Evolutionary conservation across 2,329 filamentous ascomycete genomes (phyloP).

Genomic region (Cylindrodendrum hubeiense): DNA sequence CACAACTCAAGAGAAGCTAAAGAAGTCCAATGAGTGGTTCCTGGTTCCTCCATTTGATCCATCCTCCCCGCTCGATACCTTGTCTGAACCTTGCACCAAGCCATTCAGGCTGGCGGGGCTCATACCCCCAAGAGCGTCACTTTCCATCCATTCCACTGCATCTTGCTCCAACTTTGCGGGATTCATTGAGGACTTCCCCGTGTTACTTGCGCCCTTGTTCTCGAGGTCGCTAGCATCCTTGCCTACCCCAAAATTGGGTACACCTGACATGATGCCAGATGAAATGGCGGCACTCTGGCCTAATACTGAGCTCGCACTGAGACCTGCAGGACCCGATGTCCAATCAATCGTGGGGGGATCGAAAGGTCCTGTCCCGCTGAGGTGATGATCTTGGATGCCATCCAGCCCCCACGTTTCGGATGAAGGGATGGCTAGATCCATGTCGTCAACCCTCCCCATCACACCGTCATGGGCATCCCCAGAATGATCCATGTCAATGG

Average conservation of each 20-base stretch:
- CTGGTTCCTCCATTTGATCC: conserved; percentile 34
- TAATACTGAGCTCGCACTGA: conserved; percentile 46
- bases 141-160: conserved; percentile 29
- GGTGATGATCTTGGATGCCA: conserved; percentile 36
- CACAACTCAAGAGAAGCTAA: conserved; percentile 46
- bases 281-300: conserved; percentile 42
- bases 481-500: conserved; percentile 44
- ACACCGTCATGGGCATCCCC: conserved; percentile 28
- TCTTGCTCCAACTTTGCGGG: conserved; percentile 20
- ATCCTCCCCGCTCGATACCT: conserved; percentile 36
- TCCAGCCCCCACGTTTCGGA: conserved; percentile 46
- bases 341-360: conserved; percentile 45
- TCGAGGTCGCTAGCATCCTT: conserved; percentile 20
- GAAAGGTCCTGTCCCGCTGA: conserved; percentile 32
- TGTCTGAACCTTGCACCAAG: conserved; percentile 47
- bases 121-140: conserved; percentile 21
- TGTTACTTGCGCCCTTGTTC: not conserved
- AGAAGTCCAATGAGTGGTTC: conserved; percentile 56
- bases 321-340: conserved; percentile 43
- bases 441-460: conserved; percentile 34
- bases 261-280: conserved; percentile 40
- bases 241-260: conserved; percentile 23
- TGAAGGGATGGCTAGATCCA: conserved; percentile 43
- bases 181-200: not conserved
- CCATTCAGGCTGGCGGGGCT: conserved; percentile 50